Percentiles rank a stretch among this genome's conserved stretches.
These are phyloP conservation scores for Leccinum sublutescens DNA, from an alignment of 768 basidiomycete genomes.

Conservation along the genomic window DNA sequence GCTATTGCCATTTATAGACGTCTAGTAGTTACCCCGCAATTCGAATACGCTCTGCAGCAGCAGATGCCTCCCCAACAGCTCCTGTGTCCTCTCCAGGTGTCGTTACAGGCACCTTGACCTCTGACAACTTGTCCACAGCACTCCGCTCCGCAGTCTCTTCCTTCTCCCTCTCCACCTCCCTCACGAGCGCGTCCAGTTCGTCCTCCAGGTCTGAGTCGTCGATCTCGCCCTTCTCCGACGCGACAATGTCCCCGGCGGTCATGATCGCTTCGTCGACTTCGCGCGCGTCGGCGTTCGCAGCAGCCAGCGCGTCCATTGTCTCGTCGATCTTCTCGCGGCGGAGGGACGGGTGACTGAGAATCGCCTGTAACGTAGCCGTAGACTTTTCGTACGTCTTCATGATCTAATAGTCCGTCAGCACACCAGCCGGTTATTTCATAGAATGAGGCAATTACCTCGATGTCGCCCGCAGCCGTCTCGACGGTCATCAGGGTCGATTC, in stretches of 20 bases:
- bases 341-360: slow-evolving; percentile 79
- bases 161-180: slow-evolving; percentile 41
- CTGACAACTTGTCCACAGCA: slow-evolving; percentile 19
- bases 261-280: slow-evolving; percentile 81
- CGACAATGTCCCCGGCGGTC: slow-evolving; percentile 60
- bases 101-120: slow-evolving; percentile 18
- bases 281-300: slow-evolving; percentile 75
- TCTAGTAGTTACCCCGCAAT: background rate
- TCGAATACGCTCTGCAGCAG: background rate
- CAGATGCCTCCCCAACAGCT: background rate
- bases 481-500: slow-evolving; percentile 77
- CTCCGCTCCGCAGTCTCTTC: slow-evolving; percentile 34
- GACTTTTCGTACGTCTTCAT: slow-evolving; percentile 86
- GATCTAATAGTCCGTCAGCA: slow-evolving; percentile 48
- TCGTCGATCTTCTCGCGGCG: slow-evolving; percentile 76
- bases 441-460: slow-evolving; percentile 57
- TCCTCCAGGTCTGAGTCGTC: slow-evolving; percentile 61
- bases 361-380: slow-evolving; percentile 67
- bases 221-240: slow-evolving; percentile 44
- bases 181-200: slow-evolving; percentile 60
- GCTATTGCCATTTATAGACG: slow-evolving; percentile 10
- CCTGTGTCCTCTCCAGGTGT: slow-evolving; percentile 4
- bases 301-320: slow-evolving; percentile 85
- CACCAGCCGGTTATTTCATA: background rate
- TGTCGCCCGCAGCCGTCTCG: slow-evolving; percentile 85